Base-by-base conservation (phyloP, 352 stramenopile species). In the Phytophthora capsici region DNA sequence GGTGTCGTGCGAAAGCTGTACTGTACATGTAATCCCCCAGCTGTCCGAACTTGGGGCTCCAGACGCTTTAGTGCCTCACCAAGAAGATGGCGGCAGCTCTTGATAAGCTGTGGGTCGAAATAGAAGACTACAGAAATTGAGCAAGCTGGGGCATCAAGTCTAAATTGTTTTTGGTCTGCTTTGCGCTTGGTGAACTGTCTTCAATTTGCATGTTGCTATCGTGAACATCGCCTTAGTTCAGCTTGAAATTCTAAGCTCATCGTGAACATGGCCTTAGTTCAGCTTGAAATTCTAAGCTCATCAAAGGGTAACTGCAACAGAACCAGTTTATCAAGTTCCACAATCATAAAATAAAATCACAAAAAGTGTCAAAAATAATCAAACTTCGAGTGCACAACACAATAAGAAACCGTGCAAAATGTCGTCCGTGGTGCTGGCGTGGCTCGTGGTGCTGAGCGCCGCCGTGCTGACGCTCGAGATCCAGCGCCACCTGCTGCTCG, bases 401-500 rank as follows among this genome's bases (percentile, higher is more conserved):
- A 13, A 14, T 19, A 9, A 55, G n/a, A 22, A 36, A 19, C 36
- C 36, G 40, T 36, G 13, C 19, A 40, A 46, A 64, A 56, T 71
- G 47, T 26, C 60, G 49, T 25, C 65, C 9, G 40, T 76, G 43
- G 28, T 78, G 48, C 54, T 87, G 30, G 72, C 82, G 6, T 64
- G 30, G 56, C 75, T 91, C 40, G 72, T 90, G 56, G 46, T 91
- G 63, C 57, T 82, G 20, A 61, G 63, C 36, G 59, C 80, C 34
- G 20, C 59, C 26, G 67, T 88, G 22, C 62, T 90, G 22, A 86
- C 80, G 52, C 80, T 91, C 22, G 83, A 91, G 73, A 85, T 91
- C 57, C 71, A 89, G 49, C 79, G 78, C 32, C 71, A 57, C 0
- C 67, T 84, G 46, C 56, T 85, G 37, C 45, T 84, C 1, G 79